Evolutionary conservation across 129 eudicot species (phyloP), one percentile per base, ranked within the genome.

Genomic region (Apium graveolens): DNA sequence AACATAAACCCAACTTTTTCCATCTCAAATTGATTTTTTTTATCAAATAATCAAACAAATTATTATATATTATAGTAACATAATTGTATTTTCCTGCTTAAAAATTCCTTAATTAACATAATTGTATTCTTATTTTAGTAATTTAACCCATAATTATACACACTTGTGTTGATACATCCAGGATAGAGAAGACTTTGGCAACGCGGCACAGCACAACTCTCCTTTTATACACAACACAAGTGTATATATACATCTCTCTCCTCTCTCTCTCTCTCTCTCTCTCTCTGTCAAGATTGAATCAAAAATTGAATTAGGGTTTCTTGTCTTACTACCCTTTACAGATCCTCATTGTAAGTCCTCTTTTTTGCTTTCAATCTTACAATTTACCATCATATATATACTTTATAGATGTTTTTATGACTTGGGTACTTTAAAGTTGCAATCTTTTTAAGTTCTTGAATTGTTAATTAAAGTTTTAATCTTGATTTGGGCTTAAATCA

Each of bases 261-360:
- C 7, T 20, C 7, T 7, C 6, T 9, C n/a, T 49, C 21, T 49
- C 10, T 49, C 21, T 49, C 10, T 49, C 21, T 49, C 10, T 51
- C 62, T 51, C 75, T 38, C 75, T 70, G 14, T 70, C 17, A 16
- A 24, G 35, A n/a, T 73, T 73, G 32, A 73, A 38, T 38, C 53
- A 20, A 29, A 73, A 42, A 42, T 42, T 73, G 21, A 73, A 73
- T 73, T 73, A 73, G 76, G 76, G 76, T 73, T 71, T 73, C 24
- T 42, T 73, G 5, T 38, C 0, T 37, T 18, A 27, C 8, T 17
- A 48, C 41, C 35, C n/a, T 37, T 39, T 18, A 57, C 74, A 63
- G 80, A 78, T 78, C 80, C 31, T 78, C 60, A 77, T 53, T 55
- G 80, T 60, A 77, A 77, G 80, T 60, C 43, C 20, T 35, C n/a